Base-by-base conservation (phyloP, 1,284 basidiomycete genomes). In the Gymnopus androsaceus region DNA sequence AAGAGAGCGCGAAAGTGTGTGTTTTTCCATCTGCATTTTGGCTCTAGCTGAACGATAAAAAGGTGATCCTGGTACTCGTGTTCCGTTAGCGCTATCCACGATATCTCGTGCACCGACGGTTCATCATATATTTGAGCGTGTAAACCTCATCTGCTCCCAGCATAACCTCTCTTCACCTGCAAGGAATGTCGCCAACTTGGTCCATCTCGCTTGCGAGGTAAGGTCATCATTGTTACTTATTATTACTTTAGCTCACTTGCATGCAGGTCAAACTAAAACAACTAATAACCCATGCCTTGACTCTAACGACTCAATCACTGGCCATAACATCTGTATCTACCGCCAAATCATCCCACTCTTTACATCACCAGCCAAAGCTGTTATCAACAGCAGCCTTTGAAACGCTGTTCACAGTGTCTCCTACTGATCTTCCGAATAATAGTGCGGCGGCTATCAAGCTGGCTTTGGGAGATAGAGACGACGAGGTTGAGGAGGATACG, bases 151-250 rank as follows among this genome's bases (percentile, higher is more conserved):
- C 58, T 89, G 83, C 46, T 85, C 88, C 0, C 90, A 92, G 65
- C 84, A 91, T 61, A 84, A 86, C 59, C 69, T 92, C 4, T 73
- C 72, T 7, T 69, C 78, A 15, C 88, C 89, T 0, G 76, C 80
- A 4, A 83, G 83, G 46, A 71, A 75, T 6, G 90, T 90, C 1
- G 75, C 87, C 14, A 77, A 83, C 4, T 73, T 92, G 3, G 80
- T 92, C 76, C 82, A 85, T 69, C 79, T 90, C 42, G 90, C 90
- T 2, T 87, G 87, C 64, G 89, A 92, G 75, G 88, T 88, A 56
- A 6, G 74, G 66, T 15, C 25, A 23, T 23, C 17, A 12, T 15
- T 25, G 37, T 31, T 33, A 46, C 12, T 17, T 30, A 28, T 30
- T 21, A 27, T 45, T 30, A 54, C 50, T 46, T 54, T 57, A 34